Conservation (phyloP, 2,329 filamentous ascomycete species). For the Botrytis porri region DNA sequence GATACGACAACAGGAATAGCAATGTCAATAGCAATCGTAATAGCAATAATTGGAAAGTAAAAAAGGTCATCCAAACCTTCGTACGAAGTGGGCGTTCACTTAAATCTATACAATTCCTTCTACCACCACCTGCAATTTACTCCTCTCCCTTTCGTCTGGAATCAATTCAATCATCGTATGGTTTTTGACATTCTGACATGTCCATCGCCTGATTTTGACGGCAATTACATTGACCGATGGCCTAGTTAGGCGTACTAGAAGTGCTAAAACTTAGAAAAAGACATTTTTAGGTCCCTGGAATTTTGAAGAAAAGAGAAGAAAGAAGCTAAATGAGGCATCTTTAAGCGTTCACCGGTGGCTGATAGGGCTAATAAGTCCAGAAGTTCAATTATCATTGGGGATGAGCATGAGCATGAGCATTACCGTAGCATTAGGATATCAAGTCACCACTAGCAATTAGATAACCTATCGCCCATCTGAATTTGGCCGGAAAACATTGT, state of each 20-base stretch:
- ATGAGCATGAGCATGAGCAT: too few species aligned
- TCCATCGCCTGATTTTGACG: slow-evolving; percentile 18
- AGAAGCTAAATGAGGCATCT: neutral
- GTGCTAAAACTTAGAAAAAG: neutral
- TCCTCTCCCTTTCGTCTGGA: neutral
- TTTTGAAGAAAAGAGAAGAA: neutral
- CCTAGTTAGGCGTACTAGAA: neutral
- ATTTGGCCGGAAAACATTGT: neutral
- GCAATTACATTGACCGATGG: slow-evolving; percentile 4
- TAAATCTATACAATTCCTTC: neutral
- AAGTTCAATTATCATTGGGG: too few species aligned
- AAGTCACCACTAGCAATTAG: neutral
- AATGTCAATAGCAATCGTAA: neutral
- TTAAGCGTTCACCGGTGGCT: neutral
- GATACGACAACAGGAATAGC: neutral
- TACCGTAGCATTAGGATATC: neutral
- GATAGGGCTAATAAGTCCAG: too few species aligned
- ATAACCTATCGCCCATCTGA: neutral
- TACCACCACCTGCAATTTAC: neutral
- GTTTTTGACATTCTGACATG: slow-evolving; percentile 17
- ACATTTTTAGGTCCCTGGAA: neutral
- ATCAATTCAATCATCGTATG: slow-evolving; percentile 19
- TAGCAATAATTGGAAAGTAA: neutral
- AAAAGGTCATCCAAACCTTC: neutral
- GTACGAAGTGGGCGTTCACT: neutral